Percentiles rank a stretch among this genome's conserved stretches.
Evolutionary conservation across 2,329 filamentous ascomycete genomes (phyloP).

Genomic region (Cercospora nicotianae): DNA sequence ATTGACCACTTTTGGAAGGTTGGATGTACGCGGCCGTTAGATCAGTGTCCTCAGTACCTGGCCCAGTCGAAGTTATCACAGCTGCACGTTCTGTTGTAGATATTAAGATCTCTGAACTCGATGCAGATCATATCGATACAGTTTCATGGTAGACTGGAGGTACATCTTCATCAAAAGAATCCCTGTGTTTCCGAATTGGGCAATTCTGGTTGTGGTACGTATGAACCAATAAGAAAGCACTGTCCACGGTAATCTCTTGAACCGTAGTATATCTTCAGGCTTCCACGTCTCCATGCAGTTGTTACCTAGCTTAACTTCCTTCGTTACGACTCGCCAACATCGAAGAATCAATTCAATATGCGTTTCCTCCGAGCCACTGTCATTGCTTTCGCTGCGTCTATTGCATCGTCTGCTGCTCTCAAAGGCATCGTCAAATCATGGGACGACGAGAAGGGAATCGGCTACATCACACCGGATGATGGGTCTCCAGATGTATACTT

Average conservation of each 20-base stretch:
- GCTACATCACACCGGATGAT: neutral
- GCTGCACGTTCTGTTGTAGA: too few species aligned
- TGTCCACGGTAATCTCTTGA: neutral
- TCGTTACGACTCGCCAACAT: neutral
- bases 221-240: neutral
- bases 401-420: neutral
- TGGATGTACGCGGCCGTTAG: neutral
- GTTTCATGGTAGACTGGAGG: neutral
- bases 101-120: too few species aligned
- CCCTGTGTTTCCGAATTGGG: neutral
- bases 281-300: neutral
- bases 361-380: neutral
- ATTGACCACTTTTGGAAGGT: neutral
- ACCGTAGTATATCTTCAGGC: neutral
- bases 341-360: neutral
- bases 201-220: neutral
- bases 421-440: neutral
- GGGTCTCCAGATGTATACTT: neutral
- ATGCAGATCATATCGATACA: neutral
- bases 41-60: neutral
- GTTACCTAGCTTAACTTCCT: neutral
- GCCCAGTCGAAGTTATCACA: neutral
- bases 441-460: neutral
- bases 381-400: neutral
- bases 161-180: neutral